These are phyloP conservation scores for Sonneratia alba DNA, from an alignment of 345 rosid species.

Conservation along the genomic window DNA sequence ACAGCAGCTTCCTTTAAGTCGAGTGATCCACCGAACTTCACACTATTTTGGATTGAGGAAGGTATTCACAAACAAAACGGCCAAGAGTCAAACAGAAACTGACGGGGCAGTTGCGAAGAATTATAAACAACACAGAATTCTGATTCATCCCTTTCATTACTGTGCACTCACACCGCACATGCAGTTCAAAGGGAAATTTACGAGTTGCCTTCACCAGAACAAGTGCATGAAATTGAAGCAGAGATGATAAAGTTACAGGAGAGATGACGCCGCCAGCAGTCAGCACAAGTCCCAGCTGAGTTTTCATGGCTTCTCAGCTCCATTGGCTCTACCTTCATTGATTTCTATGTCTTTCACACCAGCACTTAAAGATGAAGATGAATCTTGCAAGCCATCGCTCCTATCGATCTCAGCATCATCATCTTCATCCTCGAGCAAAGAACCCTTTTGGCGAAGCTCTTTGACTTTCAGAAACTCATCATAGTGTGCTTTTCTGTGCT, in stretches of 20 bases:
- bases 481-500: slow-evolving; percentile 77
- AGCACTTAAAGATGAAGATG: slow-evolving; percentile 32
- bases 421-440: slow-evolving; percentile 56
- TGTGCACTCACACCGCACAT: not conserved
- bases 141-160: not conserved
- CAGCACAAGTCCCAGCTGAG: not conserved
- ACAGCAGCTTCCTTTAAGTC: not conserved
- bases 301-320: not conserved
- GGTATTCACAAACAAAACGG: not conserved
- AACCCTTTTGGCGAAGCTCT: slow-evolving; percentile 61
- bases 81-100: not conserved
- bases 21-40: not conserved
- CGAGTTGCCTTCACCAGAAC: not conserved
- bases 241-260: not conserved
- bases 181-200: not conserved
- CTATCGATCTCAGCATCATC: slow-evolving; percentile 22
- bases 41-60: not conserved
- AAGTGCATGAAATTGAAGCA: not conserved
- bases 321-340: slow-evolving; percentile 23
- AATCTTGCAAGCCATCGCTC: slow-evolving; percentile 20
- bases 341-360: slow-evolving; percentile 37
- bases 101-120: not conserved
- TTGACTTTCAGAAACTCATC: slow-evolving; percentile 77
- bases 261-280: not conserved
- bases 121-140: not conserved